Conservation (phyloP, 2,329 filamentous ascomycete species). For the Microdochium bolleyi region DNA sequence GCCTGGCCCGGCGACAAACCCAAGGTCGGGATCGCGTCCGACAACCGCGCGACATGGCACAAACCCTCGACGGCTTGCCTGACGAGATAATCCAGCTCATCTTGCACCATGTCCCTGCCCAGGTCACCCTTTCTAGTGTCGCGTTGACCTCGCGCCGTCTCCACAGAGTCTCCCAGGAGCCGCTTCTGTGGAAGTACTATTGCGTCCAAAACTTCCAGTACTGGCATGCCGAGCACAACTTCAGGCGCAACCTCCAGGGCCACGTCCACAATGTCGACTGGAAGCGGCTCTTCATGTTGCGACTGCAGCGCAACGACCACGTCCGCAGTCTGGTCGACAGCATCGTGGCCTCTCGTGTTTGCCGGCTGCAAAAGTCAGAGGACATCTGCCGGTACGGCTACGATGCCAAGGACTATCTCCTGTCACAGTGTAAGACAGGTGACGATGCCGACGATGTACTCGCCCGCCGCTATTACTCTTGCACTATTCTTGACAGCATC, state of each 20-base stretch:
- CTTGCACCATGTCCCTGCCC: constrained; percentile 53
- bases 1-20: too few relatives aligned
- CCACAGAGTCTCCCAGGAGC: constrained; percentile 57
- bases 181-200: constrained; percentile 72
- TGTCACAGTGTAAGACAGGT: constrained; percentile 53
- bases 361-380: constrained; percentile 62
- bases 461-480: constrained; percentile 67
- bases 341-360: constrained; percentile 63
- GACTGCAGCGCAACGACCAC: constrained; percentile 42
- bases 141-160: constrained; percentile 55
- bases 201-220: constrained; percentile 62
- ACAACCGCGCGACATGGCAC: constrained; percentile 14
- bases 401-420: constrained; percentile 79
- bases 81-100: constrained; percentile 82
- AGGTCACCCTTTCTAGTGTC: constrained; percentile 39
- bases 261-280: constrained; percentile 57
- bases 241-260: constrained; percentile 45
- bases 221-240: constrained; percentile 64
- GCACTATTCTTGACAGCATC: constrained; percentile 66
- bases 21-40: too few relatives aligned
- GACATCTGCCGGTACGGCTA: constrained; percentile 67
- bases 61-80: constrained; percentile 46
- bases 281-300: constrained; percentile 59
- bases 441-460: constrained; percentile 64
- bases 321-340: constrained; percentile 52